Base-by-base conservation (phyloP, 2,329 filamentous ascomycete species). In the Alternaria triticina region DNA sequence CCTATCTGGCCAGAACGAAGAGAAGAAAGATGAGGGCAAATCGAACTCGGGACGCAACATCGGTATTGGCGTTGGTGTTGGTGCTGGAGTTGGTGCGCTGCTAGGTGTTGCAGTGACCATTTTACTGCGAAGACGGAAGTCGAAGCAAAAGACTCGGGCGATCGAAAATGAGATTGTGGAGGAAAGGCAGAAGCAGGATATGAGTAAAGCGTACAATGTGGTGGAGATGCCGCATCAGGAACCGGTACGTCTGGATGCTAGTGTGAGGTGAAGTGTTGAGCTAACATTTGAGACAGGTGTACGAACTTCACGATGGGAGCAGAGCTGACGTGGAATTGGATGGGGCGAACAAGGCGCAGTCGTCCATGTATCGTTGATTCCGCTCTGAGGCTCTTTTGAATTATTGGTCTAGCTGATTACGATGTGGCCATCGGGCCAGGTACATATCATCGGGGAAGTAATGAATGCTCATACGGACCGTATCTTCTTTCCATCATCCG, bases 21-120 rank as follows among this genome's bases (percentile, higher is more conserved):
- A 10, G 9, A 1, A 17, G 17, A 6, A 28, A 1, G 13, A 51
- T 28, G 22, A 51, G 27, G 46, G 49, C 4, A 17, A n/a, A 27
- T 55, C 54, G 17, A 33, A 51, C 17, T n/a, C 49, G 33, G 49
- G 55, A 33, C 43, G 33, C 17, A 55, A 57, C 6, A 59, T 65
- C 4, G 62, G 55, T 11, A 30, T 62, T n/a, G 62, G 62, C 10
- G 30, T 59, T 5, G 59, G 49, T 22, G 11, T 62, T 15, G 62
- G 62, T 3, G 22, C 55, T 20, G 44, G 57, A 6, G 33, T 47
- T 0, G 40, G 28, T 1, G 20, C 30, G 13, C n/a, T 61, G 8
- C 15, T 51, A 5, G 49, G 17, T 51, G 11, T 51, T 13, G 17
- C 33, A 22, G 49, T 27, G 28, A 27, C 17, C 11, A 10, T 51